These are phyloP conservation scores for Claviceps cyperi DNA, from an alignment of 2,329 filamentous ascomycete genomes.

Conservation along the genomic window DNA sequence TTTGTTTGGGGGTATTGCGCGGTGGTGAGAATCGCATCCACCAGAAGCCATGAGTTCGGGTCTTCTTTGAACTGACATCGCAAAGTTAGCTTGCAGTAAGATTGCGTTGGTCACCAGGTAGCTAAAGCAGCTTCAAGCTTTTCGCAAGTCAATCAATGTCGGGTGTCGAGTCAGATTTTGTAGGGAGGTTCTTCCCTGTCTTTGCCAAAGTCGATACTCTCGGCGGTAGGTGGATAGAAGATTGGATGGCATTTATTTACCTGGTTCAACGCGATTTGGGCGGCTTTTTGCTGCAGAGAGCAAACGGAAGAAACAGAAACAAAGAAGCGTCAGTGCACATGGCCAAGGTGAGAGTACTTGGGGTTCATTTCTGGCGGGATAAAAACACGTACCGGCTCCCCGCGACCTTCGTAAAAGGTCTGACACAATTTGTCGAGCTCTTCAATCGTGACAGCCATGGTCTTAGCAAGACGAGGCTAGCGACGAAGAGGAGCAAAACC, in stretches of 20 bases:
- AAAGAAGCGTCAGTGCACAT: conserved; percentile 21
- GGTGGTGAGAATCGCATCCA: conserved; percentile 91
- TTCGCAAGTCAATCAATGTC: not conserved
- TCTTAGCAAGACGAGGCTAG: conserved; percentile 15
- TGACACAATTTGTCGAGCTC: conserved; percentile 96
- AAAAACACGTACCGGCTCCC: conserved; percentile 60
- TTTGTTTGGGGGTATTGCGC: conserved; percentile 92
- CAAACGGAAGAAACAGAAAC: conserved; percentile 19
- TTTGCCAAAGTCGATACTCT: not conserved
- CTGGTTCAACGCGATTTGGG: conserved; percentile 85
- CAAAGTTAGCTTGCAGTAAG: conserved; percentile 7
- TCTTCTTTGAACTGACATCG: conserved; percentile 84
- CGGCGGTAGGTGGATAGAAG: not conserved
- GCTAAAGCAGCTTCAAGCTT: not conserved
- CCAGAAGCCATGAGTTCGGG: conserved; percentile 91
- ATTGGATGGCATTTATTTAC: conserved; percentile 28
- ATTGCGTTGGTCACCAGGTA: not conserved
- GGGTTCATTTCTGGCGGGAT: not conserved
- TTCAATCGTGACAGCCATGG: conserved; percentile 62
- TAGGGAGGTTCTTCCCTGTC: not conserved
- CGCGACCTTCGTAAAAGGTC: conserved; percentile 93
- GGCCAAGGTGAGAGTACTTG: not conserved
- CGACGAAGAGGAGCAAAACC: conserved; percentile 17
- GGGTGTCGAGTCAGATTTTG: not conserved
- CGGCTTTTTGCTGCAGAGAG: conserved; percentile 72